Evolutionary conservation across 2,329 filamentous ascomycete genomes (phyloP), one percentile per base, ranked within the genome.

Genomic region (Alternaria novae-zelandiae): DNA sequence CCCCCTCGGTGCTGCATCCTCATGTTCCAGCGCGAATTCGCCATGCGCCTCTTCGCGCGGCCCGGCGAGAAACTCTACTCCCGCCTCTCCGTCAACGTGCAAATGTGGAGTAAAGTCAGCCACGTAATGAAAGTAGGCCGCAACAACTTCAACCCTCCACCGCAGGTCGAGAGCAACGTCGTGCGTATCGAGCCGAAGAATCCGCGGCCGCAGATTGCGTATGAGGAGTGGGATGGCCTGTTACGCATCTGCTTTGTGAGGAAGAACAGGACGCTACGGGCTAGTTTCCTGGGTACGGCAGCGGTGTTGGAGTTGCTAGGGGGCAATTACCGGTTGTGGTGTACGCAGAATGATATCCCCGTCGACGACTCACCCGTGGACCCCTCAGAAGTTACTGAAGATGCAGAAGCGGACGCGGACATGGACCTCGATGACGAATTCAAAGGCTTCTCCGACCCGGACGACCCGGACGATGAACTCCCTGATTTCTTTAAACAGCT

Each of bases 11-110:
- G 89, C 64, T 94, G 91, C 72, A 88, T 98, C 68, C 93, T 98
- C 82, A 97, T 97, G 94, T 96, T 97, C 75, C 95, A 98, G 83
- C 89, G 94, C 76, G 95, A 98, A 82, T 97, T 97, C 75, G 94
- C 94, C 17, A 89, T 97, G 79, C 89, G 95, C 43, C 84, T 98
- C 36, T 95, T 96, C 60, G 96, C 96, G 13, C 90, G 91, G 47
- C 93, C 95, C 0, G 93, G 93, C 9, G 94, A 97, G 76, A 88
- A 93, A 57, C 88, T 98, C 9, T 98, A 97, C 84, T 94, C 90
- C 69, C 88, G 96, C n/a, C 85, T 98, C 25, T 92, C 89, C 2
- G 95, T 97, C 62, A 98, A 98, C 74, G 93, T 92, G 17, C 95
- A 98, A 78, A 97, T 98, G 86, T 97, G 92, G 88, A 88, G 90